These are phyloP conservation scores for Periconia macrospinosa DNA, from an alignment of 2,329 filamentous ascomycete species.

Conservation along the genomic window DNA sequence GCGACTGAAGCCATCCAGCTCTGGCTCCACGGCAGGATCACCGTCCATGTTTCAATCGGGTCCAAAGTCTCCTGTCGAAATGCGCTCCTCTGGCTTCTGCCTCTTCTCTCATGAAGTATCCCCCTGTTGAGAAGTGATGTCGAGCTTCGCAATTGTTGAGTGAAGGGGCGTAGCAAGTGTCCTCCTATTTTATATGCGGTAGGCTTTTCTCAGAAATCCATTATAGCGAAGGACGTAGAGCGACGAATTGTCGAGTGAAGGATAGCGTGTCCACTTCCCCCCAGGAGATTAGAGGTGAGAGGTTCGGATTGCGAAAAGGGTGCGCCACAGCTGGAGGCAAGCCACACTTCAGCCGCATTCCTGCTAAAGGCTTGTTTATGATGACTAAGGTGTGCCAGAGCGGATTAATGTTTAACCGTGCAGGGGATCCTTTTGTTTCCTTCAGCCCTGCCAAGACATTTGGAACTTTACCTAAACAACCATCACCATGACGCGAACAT, in stretches of 20 bases:
- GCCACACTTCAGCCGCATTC: constrained; percentile 22
- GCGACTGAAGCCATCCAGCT: constrained; percentile 83
- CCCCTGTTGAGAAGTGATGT: background rate
- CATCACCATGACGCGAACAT: constrained; percentile 36
- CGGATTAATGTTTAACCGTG: no score
- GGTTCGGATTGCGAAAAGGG: constrained; percentile 11
- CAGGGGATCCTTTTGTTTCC: background rate
- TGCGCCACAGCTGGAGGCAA: constrained; percentile 15
- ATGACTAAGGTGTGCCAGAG: background rate
- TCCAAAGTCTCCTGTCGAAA: constrained; percentile 17
- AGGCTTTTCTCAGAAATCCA: background rate
- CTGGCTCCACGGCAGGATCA: constrained; percentile 67
- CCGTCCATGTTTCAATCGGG: constrained; percentile 62
- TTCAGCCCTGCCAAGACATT: constrained; percentile 12
- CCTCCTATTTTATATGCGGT: constrained; percentile 1
- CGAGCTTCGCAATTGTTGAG: background rate
- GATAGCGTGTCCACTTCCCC: constrained; percentile 36
- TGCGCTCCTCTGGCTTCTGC: constrained; percentile 23
- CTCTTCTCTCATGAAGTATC: constrained; percentile 14
- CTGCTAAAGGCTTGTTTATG: no score
- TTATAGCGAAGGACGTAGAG: background rate
- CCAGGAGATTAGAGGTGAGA: constrained; percentile 11
- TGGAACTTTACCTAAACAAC: constrained; percentile 21
- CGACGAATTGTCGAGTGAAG: constrained; percentile 6
- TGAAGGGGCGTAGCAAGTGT: background rate